Conservation (phyloP, 164 flowering plant genomes). For the Sextonia rubra region DNA sequence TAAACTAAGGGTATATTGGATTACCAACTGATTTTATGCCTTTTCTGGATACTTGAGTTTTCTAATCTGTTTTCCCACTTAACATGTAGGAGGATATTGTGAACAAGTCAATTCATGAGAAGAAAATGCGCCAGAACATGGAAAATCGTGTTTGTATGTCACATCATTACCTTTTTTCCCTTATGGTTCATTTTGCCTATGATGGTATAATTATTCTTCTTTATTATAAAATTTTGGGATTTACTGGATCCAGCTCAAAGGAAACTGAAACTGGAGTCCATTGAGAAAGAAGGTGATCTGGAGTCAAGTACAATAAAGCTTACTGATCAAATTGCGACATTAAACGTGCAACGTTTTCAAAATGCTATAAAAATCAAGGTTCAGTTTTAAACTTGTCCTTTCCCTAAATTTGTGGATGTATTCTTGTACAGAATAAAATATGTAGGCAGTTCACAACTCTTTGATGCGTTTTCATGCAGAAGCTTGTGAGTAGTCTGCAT, state of each 20-base stretch:
- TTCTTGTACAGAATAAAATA: background rate
- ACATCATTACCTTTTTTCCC: background rate
- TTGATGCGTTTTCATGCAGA: background rate
- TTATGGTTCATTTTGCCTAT: background rate
- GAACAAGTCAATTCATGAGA: constrained; percentile 28
- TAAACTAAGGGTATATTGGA: constrained; percentile 57
- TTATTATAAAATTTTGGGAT: background rate
- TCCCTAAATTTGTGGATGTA: background rate
- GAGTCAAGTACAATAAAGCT: constrained; percentile 50
- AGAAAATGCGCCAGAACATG: constrained; percentile 52
- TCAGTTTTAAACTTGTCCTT: constrained; percentile 1
- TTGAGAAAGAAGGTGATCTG: constrained; percentile 58
- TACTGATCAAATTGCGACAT: constrained; percentile 40
- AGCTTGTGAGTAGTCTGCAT: constrained; percentile 4
- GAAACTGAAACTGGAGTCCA: constrained; percentile 47
- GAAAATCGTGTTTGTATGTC: constrained; percentile 50
- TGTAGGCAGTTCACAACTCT: background rate
- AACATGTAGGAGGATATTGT: constrained; percentile 59
- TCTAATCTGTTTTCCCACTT: background rate
- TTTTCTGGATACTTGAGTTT: background rate
- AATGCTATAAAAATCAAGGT: constrained; percentile 65
- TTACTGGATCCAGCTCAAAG: constrained; percentile 43
- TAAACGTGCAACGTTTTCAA: constrained; percentile 48
- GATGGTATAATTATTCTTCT: background rate
- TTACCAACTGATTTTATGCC: background rate